Evolutionary conservation across 1,139 yeast species (phyloP), one percentile per base, ranked within the genome.

Genomic region (Fermentozyma sake): DNA sequence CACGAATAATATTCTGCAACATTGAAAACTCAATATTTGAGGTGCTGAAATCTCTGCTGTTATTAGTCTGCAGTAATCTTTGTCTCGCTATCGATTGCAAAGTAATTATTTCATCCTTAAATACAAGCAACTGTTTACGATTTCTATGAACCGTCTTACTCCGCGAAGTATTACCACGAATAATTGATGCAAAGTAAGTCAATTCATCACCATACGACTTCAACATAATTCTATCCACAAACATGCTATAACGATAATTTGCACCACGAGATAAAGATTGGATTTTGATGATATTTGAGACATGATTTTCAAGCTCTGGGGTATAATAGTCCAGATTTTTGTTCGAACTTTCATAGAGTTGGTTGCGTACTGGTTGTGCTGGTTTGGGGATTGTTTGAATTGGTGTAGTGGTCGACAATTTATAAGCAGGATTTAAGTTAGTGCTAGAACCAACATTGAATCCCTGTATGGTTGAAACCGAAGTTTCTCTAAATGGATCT

Each of bases 231-330:
- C 63, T 68, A 41, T 72, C 71, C 21, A 80, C 80, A 50, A 76
- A 79, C 61, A 79, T 61, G 15, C 57, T 57, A 48, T 78, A 82
- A 27, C 93, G 65, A 36, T 74, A 58, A 29, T 73, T 63, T 1
- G 83, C 79, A 15, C 89, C 91, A 40, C 83, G 62, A 6, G 81
- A 68, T 16, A 77, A 54, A 0, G 86, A 69, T 48, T 82, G 91
- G 16, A 81, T 58, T 32, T 58, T 55, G 45, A 65, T 47, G 23
- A 66, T 47, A 30, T 61, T 48, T 4, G 38, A 14, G 3, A 44
- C 27, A 26, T 56, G 46, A 5, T 14, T n/a, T 13, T 54, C 55
- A 18, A 58, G 36, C 27, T 52, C 58, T n/a, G 52, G 52, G 26
- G 47, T 43, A 39, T 48, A 48, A 31, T 35, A 46, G 22, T 22